phyloP scores from a whole-genome alignment of 148 eudicot genomes.

The Camellia japonica region DNA sequence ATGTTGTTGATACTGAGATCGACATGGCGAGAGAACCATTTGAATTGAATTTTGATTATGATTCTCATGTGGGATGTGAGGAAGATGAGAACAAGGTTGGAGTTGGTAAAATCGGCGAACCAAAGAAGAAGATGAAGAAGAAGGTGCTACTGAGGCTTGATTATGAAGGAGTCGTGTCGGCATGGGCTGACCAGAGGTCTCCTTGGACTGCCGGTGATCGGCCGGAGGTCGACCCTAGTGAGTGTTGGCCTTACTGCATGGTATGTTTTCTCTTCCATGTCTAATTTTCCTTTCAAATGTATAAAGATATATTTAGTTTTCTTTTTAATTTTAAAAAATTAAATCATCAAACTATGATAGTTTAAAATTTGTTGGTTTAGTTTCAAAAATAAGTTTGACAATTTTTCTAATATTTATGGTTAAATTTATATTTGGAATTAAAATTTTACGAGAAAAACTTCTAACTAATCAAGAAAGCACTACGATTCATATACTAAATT shows the following conservation, averaged over 20 bases:
- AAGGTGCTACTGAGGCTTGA: constrained; percentile 53
- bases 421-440: no score
- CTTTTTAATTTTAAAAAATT: background rate
- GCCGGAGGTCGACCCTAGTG: constrained; percentile 47
- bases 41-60: constrained; percentile 60
- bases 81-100: constrained; percentile 26
- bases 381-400: no score
- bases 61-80: constrained; percentile 30
- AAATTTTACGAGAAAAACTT: no score
- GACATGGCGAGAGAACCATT: constrained; percentile 56
- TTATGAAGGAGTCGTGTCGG: constrained; percentile 53
- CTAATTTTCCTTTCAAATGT: background rate
- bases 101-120: constrained; percentile 10
- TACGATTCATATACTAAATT: no score
- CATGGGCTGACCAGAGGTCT: constrained; percentile 59
- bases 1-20: constrained; percentile 21
- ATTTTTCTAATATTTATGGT: no score
- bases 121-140: constrained; percentile 23
- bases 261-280: constrained; percentile 26
- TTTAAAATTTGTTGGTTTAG: no score
- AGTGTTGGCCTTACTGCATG: constrained; percentile 72
- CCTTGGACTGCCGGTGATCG: constrained; percentile 78
- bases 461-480: no score
- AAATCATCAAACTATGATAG: background rate
- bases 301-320: background rate